These are phyloP conservation scores for Kuraishia capsulata DNA, from an alignment of 805 yeast species.

Conservation along the genomic window DNA sequence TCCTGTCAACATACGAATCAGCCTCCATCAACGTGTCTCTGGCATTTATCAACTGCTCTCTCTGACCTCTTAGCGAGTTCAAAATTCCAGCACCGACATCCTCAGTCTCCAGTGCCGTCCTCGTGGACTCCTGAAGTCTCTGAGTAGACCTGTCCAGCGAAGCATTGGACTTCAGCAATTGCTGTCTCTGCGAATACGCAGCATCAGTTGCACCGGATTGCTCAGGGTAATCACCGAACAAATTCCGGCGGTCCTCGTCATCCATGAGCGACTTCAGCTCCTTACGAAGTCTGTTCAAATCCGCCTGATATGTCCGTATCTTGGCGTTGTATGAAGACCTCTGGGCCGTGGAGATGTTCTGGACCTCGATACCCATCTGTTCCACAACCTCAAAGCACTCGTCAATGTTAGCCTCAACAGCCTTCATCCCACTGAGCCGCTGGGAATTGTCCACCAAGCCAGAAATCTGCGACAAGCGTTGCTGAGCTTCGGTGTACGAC, in stretches of 20 bases:
- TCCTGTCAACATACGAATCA: slow-evolving; percentile 85
- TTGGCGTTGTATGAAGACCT: slow-evolving; percentile 68
- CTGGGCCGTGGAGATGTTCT: slow-evolving; percentile 66
- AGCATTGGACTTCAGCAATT: slow-evolving; percentile 67
- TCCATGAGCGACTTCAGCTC: slow-evolving; percentile 51
- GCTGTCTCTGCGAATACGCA: slow-evolving; percentile 65
- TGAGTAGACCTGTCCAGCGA: slow-evolving; percentile 77
- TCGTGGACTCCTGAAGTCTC: slow-evolving; percentile 76
- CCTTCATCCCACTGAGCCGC: slow-evolving; percentile 45
- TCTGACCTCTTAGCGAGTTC: slow-evolving; percentile 80
- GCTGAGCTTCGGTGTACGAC: slow-evolving; percentile 60
- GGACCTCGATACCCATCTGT: slow-evolving; percentile 82
- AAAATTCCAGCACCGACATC: slow-evolving; percentile 83
- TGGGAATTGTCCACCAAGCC: slow-evolving; percentile 35
- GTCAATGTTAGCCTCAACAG: slow-evolving; percentile 62
- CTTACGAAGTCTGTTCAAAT: slow-evolving; percentile 47
- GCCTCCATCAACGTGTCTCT: slow-evolving; percentile 84
- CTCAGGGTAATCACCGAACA: slow-evolving; percentile 64
- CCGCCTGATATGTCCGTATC: slow-evolving; percentile 60
- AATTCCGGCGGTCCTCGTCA: slow-evolving; percentile 58
- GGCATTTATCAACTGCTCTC: slow-evolving; percentile 84
- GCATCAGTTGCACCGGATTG: slow-evolving; percentile 21
- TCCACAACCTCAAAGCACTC: slow-evolving; percentile 76
- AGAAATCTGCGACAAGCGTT: slow-evolving; percentile 48
- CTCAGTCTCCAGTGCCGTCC: slow-evolving; percentile 91